Conservation (phyloP, 2,329 filamentous ascomycete species). For the Endocalyx cinctus region DNA sequence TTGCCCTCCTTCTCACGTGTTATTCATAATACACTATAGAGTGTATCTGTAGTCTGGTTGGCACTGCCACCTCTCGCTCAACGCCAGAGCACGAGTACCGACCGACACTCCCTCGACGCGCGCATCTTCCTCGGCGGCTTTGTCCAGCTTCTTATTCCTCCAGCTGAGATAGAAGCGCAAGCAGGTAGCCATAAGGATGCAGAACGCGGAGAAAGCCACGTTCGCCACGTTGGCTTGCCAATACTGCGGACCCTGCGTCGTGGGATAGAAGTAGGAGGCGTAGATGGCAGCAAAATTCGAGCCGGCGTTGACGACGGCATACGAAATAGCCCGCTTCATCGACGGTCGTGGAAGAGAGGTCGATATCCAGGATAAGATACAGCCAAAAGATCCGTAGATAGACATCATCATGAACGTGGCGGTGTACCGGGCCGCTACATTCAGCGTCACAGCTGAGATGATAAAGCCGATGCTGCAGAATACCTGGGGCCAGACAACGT, state of each 20-base stretch:
- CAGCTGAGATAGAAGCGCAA: slow-evolving; percentile 11
- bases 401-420: slow-evolving; percentile 58
- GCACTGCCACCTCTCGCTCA: slow-evolving; percentile 11
- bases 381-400: too few relatives aligned
- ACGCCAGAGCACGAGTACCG: slow-evolving; percentile 1
- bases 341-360: slow-evolving; percentile 54
- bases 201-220: slow-evolving; percentile 11
- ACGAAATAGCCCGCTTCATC: slow-evolving; percentile 56
- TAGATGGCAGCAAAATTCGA: slow-evolving; percentile 6
- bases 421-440: slow-evolving; percentile 49
- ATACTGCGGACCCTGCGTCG: slow-evolving; percentile 7
- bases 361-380: too few relatives aligned
- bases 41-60: slow-evolving; percentile 11
- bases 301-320: slow-evolving; percentile 57
- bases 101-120: slow-evolving; percentile 4
- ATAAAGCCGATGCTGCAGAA: slow-evolving; percentile 43
- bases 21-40: too few relatives aligned
- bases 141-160: slow-evolving; percentile 9
- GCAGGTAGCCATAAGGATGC: slow-evolving; percentile 9
- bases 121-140: slow-evolving; percentile 6
- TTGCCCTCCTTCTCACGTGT: slow-evolving; percentile 2
- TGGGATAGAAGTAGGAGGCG: slow-evolving; percentile 7
- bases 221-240: slow-evolving; percentile 15
- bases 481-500: slow-evolving; percentile 49
- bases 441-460: background rate